Percentiles rank a stretch among this genome's conserved stretches.
These are phyloP conservation scores for Phytopythium mirpurense DNA, from an alignment of 352 stramenopile genomes.

Conservation along the genomic window DNA sequence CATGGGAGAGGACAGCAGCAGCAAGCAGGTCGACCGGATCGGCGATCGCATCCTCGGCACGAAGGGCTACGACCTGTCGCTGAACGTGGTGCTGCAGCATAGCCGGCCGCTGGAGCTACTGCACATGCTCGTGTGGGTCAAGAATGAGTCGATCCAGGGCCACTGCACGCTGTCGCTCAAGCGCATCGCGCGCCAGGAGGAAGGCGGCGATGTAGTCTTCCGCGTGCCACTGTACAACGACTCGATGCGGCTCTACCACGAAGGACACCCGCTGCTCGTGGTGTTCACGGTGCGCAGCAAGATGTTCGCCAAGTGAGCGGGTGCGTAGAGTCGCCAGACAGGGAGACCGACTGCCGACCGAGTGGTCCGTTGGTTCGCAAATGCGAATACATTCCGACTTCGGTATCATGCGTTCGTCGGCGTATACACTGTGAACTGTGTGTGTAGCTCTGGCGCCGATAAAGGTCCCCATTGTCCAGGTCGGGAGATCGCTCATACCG, in stretches of 20 bases:
- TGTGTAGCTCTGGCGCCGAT: too few species aligned
- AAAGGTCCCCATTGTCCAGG: too few species aligned
- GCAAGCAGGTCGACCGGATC: conserved; percentile 78
- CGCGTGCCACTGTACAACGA: conserved; percentile 75
- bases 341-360: too few species aligned
- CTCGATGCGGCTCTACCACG: conserved; percentile 72
- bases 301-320: conserved; percentile 68
- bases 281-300: conserved; percentile 79
- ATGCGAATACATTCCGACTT: too few species aligned
- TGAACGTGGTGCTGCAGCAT: conserved; percentile 76
- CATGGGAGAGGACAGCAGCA: conserved; percentile 58
- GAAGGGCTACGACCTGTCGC: conserved; percentile 51
- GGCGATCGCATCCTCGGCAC: conserved; percentile 52
- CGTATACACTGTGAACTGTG: too few species aligned
- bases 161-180: conserved; percentile 82
- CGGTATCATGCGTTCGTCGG: too few species aligned
- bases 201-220: conserved; percentile 69
- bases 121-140: conserved; percentile 85
- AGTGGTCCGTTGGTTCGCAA: too few species aligned
- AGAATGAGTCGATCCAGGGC: conserved; percentile 69
- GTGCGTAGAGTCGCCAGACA: too few species aligned
- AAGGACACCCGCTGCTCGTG: conserved; percentile 61
- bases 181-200: conserved; percentile 60
- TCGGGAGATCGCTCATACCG: too few species aligned
- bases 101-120: conserved; percentile 61